Evolutionary conservation across 1,284 basidiomycete genomes (phyloP).

Genomic region (Athelia sp.): DNA sequence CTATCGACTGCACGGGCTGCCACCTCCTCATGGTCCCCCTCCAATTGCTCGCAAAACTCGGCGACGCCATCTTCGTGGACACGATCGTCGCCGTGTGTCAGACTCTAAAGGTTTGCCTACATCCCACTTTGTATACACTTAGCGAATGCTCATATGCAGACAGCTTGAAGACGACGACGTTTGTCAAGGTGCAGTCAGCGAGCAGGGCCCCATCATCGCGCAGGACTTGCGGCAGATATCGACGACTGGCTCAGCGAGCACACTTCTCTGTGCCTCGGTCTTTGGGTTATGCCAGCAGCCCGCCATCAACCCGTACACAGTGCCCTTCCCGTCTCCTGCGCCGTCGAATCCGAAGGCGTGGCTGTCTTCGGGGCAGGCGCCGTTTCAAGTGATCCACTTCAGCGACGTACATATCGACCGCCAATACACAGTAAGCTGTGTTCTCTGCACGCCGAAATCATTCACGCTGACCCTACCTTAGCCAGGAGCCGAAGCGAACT

Average conservation of each 20-base stretch:
- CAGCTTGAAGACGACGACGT: constrained; percentile 42
- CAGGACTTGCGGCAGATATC: constrained; percentile 49
- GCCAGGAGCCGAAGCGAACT: constrained; percentile 46
- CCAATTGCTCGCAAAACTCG: constrained; percentile 34
- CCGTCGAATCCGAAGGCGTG: constrained; percentile 31
- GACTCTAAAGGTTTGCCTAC: constrained; percentile 25
- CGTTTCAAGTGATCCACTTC: constrained; percentile 46
- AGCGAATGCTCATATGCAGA: neutral
- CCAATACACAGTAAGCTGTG: constrained; percentile 40
- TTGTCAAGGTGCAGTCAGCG: constrained; percentile 43
- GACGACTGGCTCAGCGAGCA: constrained; percentile 39
- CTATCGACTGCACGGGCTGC: constrained; percentile 40
- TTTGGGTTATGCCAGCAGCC: constrained; percentile 50
- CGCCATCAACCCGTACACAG: constrained; percentile 34
- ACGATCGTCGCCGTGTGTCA: constrained; percentile 38
- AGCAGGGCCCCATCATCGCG: constrained; percentile 54
- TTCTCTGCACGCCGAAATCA: neutral
- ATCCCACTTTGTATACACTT: neutral
- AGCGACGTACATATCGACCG: constrained; percentile 54
- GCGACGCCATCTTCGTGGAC: constrained; percentile 34
- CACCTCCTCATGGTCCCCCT: constrained; percentile 39
- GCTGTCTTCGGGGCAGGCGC: constrained; percentile 30
- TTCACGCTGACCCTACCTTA: too few relatives aligned
- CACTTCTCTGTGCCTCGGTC: constrained; percentile 50
- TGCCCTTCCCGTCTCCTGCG: constrained; percentile 38